Conservation (phyloP, 176 grass and related monocot species). For the Elaeis guineensis region DNA sequence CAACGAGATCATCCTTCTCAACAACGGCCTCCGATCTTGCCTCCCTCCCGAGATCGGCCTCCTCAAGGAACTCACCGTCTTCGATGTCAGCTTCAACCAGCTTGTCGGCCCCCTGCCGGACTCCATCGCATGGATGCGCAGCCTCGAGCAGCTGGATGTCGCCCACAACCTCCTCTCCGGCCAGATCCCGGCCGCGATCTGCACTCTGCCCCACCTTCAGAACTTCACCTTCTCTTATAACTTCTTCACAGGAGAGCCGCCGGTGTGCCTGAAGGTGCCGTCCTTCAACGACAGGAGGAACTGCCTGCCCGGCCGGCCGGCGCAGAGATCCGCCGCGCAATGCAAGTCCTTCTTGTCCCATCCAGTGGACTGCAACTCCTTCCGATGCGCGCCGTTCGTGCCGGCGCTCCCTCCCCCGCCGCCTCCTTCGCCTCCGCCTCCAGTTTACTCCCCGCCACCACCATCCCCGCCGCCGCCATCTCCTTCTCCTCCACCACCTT, state of each 20-base stretch:
- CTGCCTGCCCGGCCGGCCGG: slow-evolving; percentile 50
- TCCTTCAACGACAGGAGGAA: slow-evolving; percentile 41
- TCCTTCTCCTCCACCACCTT: not conserved
- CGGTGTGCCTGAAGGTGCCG: slow-evolving; percentile 51
- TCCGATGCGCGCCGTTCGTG: slow-evolving; percentile 79
- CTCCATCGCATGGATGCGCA: slow-evolving; percentile 47
- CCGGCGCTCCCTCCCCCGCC: slow-evolving; percentile 42
- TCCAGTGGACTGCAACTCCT: slow-evolving; percentile 47
- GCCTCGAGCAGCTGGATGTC: slow-evolving; percentile 79
- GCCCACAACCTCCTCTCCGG: slow-evolving; percentile 83
- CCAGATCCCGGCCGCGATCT: slow-evolving; percentile 51
- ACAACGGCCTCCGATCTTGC: slow-evolving; percentile 69
- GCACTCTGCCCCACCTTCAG: slow-evolving; percentile 59
- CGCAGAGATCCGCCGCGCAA: slow-evolving; percentile 50
- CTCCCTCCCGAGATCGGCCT: slow-evolving; percentile 63
- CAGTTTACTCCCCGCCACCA: slow-evolving; percentile 15
- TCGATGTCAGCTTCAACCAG: slow-evolving; percentile 82
- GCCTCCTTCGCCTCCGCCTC: slow-evolving; percentile 17
- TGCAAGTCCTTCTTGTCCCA: slow-evolving; percentile 55
- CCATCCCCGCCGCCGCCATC: not conserved
- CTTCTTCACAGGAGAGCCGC: slow-evolving; percentile 78
- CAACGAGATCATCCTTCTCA: slow-evolving; percentile 89
- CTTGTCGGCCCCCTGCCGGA: slow-evolving; percentile 58
- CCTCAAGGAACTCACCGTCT: slow-evolving; percentile 60
- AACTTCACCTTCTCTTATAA: slow-evolving; percentile 94